Base-by-base conservation (phyloP, 2,329 filamentous ascomycete genomes). In the Penicillium sp. region DNA sequence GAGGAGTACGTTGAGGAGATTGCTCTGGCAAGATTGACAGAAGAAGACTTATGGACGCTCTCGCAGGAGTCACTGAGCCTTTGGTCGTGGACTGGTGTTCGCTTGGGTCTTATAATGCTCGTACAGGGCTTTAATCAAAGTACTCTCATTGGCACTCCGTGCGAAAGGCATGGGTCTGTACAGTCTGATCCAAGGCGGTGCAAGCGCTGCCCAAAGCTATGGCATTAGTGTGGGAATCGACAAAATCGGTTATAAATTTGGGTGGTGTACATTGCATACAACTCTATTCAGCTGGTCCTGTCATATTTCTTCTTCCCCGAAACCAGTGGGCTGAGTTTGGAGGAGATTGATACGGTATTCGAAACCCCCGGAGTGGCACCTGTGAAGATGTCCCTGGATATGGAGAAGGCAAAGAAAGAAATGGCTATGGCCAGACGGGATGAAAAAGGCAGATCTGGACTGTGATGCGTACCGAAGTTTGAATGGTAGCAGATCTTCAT, bases 261-360 rank as follows among this genome's bases (percentile, higher is more conserved):
- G 77, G 73, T 73, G 48, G 72, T 82, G 25, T 82, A 81, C 53
- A 78, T 81, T 40, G 74, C 70, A 26, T 81, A 81, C 63, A 82
- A 81, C 63, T 66, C 67, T 3, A 45, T 78, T n/a, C 79, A 80
- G 63, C 67, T 82, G n/a, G 61, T 75, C 3, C 61, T 75, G 7
- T 73, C 73, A 0, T 83, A 79, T 59, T 81, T 81, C 50, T 71
- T 81, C 57, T 83, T 83, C 63, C 81, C 80, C 0, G 81, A 82
- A 64, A 82, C 80, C 11, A 76, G 76, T 43, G 73, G 73, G 20
- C 66, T 81, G 33, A 77, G 73, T 22, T 71, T 84, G 42, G 82
- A 85, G 65, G 81, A 85, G 68, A 84, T 84, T 49, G 81, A 84
- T 60, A 79, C 78, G 42, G 82, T 85, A 53, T 85, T 86, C 55